Evolutionary conservation across 352 stramenopile genomes (phyloP).

Genomic region (Phytopythium helicoides): DNA sequence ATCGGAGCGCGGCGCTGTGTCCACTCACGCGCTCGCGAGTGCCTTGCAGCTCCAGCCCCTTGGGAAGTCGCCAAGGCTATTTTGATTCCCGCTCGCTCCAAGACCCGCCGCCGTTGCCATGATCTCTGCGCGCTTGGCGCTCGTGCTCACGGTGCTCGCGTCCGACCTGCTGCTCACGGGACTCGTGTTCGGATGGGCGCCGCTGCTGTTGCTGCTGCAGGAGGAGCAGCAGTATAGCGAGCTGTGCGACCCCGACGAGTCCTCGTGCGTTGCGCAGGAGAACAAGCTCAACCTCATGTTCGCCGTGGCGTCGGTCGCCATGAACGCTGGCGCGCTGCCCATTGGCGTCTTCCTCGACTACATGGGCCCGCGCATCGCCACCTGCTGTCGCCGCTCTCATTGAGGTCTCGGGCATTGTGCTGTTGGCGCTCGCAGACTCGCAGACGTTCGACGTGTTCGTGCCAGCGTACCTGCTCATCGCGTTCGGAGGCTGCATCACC

Average conservation of each 20-base stretch:
- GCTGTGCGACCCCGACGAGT: slow-evolving; percentile 39
- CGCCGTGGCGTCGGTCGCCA: slow-evolving; percentile 70
- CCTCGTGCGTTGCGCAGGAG: slow-evolving; percentile 66
- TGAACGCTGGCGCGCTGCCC: slow-evolving; percentile 73
- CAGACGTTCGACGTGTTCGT: slow-evolving; percentile 75
- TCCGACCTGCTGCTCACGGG: slow-evolving; percentile 86
- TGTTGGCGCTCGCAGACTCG: slow-evolving; percentile 76
- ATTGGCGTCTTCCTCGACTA: slow-evolving; percentile 81
- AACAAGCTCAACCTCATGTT: slow-evolving; percentile 90
- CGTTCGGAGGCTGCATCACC: slow-evolving; percentile 71
- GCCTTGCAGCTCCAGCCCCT: background rate
- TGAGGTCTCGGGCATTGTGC: slow-evolving; percentile 62
- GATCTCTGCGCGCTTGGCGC: slow-evolving; percentile 43
- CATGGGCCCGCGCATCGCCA: slow-evolving; percentile 52
- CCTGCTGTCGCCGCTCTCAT: slow-evolving; percentile 52
- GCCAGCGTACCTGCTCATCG: slow-evolving; percentile 60
- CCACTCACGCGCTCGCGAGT: background rate
- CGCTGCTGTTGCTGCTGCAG: slow-evolving; percentile 79
- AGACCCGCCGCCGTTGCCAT: slow-evolving; percentile 12
- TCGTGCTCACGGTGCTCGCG: slow-evolving; percentile 65
- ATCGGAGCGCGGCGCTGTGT: slow-evolving; percentile 1
- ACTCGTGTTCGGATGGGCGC: slow-evolving; percentile 85
- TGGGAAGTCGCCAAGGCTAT: background rate
- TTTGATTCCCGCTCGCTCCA: no score
- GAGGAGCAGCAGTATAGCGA: slow-evolving; percentile 82